A percentile compares a stretch with the other conserved stretches of the same genome.
Evolutionary conservation across 257 asterid genomes (phyloP).

Genomic region (Vinca minor): DNA sequence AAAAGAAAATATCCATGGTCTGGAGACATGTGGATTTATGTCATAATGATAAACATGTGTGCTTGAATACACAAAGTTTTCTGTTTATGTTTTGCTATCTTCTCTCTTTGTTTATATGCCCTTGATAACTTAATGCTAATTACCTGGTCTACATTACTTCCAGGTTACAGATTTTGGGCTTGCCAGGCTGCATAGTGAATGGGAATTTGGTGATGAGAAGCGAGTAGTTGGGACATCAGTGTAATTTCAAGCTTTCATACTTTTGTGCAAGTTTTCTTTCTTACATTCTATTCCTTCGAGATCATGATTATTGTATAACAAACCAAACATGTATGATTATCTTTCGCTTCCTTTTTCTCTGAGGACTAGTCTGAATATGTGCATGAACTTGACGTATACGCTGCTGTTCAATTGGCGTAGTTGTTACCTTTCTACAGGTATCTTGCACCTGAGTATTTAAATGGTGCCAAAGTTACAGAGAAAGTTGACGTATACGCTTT

Average conservation of each 20-base stretch:
- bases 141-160: constrained; percentile 11
- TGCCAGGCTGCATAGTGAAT: constrained; percentile 61
- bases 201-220: constrained; percentile 42
- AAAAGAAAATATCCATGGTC: background rate
- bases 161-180: constrained; percentile 93
- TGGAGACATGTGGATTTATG: background rate
- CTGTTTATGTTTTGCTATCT: background rate
- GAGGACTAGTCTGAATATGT: background rate
- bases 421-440: constrained; percentile 32
- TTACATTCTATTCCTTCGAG: background rate
- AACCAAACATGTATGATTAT: background rate
- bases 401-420: constrained; percentile 6
- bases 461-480: constrained; percentile 48
- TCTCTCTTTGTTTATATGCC: background rate
- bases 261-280: background rate
- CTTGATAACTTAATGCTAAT: constrained; percentile 8
- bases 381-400: background rate
- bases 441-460: constrained; percentile 71
- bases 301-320: too few species aligned
- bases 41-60: background rate
- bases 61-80: background rate
- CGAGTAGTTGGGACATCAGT: constrained; percentile 53
- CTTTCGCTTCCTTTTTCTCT: background rate
- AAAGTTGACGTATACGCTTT: constrained; percentile 81
- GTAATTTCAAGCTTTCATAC: constrained; percentile 26